phyloP scores from a whole-genome alignment of 2,329 filamentous ascomycete species.

The Monilinia vaccinii-corymbosi region DNA sequence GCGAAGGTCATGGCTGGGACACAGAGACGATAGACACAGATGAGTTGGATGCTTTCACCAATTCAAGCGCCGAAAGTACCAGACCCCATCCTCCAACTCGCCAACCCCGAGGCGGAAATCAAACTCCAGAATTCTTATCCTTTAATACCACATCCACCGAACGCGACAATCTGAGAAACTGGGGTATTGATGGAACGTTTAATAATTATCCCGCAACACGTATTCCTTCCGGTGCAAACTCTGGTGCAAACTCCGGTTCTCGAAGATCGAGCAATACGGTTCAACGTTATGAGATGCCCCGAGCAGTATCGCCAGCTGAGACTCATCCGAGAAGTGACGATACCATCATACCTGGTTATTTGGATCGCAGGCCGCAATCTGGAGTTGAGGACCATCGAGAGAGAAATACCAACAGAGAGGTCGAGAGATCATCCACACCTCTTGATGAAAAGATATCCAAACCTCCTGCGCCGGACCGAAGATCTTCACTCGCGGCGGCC shows the following conservation, averaged over 20 bases:
- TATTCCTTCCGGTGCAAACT: slow-evolving; percentile 14
- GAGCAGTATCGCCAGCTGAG: slow-evolving; percentile 13
- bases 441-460: slow-evolving; percentile 6
- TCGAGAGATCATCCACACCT: slow-evolving; percentile 11
- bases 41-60: slow-evolving; percentile 22
- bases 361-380: background rate
- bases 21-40: slow-evolving; percentile 23
- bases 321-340: slow-evolving; percentile 17
- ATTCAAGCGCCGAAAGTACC: slow-evolving; percentile 17
- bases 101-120: slow-evolving; percentile 10
- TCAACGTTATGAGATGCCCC: slow-evolving; percentile 14
- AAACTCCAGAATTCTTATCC: slow-evolving; percentile 23
- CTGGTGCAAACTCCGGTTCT: background rate
- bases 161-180: slow-evolving; percentile 11
- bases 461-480: slow-evolving; percentile 22
- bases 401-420: background rate
- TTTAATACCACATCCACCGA: slow-evolving; percentile 12
- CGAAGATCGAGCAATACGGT: background rate
- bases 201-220: slow-evolving; percentile 15
- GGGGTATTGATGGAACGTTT: slow-evolving; percentile 25
- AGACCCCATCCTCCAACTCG: slow-evolving; percentile 10
- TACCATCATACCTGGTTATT: slow-evolving; percentile 7
- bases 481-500: slow-evolving; percentile 24
- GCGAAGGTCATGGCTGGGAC: slow-evolving; percentile 31
- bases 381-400: slow-evolving; percentile 3